These are phyloP conservation scores for Penicillium mononematosum DNA, from an alignment of 495 filamentous ascomycete genomes.

Conservation along the genomic window DNA sequence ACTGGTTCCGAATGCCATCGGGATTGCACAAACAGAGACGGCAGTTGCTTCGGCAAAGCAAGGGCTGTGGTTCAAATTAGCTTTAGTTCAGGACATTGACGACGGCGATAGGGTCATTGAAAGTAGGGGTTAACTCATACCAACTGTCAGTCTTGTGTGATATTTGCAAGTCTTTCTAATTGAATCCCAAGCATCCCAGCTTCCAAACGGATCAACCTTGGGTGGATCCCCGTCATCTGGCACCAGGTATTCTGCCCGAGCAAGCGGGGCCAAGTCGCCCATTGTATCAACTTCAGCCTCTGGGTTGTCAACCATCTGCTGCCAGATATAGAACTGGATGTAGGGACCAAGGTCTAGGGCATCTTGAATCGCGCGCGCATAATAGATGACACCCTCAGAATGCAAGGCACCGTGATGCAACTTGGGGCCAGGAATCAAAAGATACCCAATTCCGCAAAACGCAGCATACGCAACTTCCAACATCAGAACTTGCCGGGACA, in stretches of 20 bases:
- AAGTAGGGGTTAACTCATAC: conserved; percentile 56
- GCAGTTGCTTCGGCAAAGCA: conserved; percentile 73
- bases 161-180: conserved; percentile 88
- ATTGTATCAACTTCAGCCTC: conserved; percentile 55
- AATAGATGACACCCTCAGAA: conserved; percentile 59
- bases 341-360: conserved; percentile 69
- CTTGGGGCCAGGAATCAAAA: conserved; percentile 76
- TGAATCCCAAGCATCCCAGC: conserved; percentile 93
- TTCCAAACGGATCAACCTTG: conserved; percentile 64
- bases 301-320: conserved; percentile 69
- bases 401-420: conserved; percentile 47
- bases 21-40: conserved; percentile 67
- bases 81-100: background rate
- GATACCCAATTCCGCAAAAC: conserved; percentile 83
- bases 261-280: conserved; percentile 58
- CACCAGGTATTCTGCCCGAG: conserved; percentile 51
- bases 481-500: conserved; percentile 86
- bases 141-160: conserved; percentile 73
- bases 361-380: conserved; percentile 82
- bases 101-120: background rate
- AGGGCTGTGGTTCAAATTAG: conserved; percentile 55
- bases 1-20: conserved; percentile 96
- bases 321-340: conserved; percentile 74
- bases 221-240: conserved; percentile 27
- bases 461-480: conserved; percentile 90